These are phyloP conservation scores for Tetradesmus lagerheimii DNA, from an alignment of 139 green algal genomes.

Conservation along the genomic window DNA sequence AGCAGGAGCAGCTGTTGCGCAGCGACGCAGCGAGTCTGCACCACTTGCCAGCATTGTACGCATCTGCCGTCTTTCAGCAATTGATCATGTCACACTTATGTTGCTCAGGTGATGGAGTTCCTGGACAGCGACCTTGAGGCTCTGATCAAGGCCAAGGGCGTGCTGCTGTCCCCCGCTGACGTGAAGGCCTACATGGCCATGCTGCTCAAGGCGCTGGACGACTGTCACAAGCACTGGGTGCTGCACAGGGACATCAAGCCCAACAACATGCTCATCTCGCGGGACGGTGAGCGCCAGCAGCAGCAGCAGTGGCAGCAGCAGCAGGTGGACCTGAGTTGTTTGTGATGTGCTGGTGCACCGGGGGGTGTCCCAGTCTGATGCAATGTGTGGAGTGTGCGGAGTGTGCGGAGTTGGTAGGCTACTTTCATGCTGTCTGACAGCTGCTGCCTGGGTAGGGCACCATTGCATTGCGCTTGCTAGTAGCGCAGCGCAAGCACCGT, in stretches of 20 bases:
- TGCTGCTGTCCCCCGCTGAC: conserved; percentile 79
- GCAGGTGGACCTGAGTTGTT: no score
- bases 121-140: conserved; percentile 87
- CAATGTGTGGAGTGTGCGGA: not conserved
- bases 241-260: conserved; percentile 94
- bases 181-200: conserved; percentile 92
- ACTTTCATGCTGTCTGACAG: not conserved
- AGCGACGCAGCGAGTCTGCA: no score
- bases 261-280: conserved; percentile 90
- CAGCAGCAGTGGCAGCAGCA: not conserved
- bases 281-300: conserved; percentile 42
- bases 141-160: conserved; percentile 83
- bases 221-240: conserved; percentile 85
- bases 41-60: not conserved
- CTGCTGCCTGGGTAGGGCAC: not conserved
- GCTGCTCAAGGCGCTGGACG: conserved; percentile 73
- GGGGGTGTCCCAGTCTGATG: not conserved
- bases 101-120: conserved; percentile 85
- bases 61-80: not conserved
- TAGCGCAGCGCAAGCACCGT: no score
- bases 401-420: no score
- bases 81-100: no score
- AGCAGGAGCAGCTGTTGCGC: not conserved
- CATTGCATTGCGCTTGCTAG: not conserved
- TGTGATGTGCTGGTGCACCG: not conserved